Percentiles rank a stretch among this genome's conserved stretches.
Evolutionary conservation across 331 rosid species (phyloP).

Genomic region (Telfairia occidentalis): DNA sequence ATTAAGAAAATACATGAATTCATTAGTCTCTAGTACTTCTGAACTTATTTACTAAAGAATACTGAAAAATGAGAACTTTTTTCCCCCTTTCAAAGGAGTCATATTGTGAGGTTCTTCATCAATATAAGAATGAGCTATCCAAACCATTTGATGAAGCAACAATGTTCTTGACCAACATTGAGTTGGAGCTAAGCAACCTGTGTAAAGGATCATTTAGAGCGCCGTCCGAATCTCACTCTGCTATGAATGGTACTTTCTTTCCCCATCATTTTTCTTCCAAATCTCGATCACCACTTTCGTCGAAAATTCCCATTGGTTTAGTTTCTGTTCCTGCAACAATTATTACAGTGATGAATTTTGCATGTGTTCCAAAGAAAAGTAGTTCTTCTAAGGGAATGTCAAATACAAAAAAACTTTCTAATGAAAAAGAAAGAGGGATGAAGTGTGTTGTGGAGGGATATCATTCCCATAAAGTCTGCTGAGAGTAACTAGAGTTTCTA

Average conservation of each 20-base stretch:
- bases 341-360: neutral
- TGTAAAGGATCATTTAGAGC: constrained; percentile 42
- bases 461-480: no score
- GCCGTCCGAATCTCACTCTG: constrained; percentile 28
- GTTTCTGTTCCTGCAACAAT: neutral
- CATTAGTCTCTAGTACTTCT: neutral
- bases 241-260: constrained; percentile 23
- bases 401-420: neutral
- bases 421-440: neutral
- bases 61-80: neutral
- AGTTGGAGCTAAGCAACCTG: constrained; percentile 53
- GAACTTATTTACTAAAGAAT: neutral
- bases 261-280: neutral
- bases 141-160: constrained; percentile 66
- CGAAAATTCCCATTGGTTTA: neutral
- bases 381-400: neutral
- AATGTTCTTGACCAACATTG: constrained; percentile 41
- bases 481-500: neutral
- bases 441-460: neutral
- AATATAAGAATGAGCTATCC: constrained; percentile 53
- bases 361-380: neutral
- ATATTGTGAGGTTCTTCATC: constrained; percentile 49
- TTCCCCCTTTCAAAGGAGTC: constrained; percentile 45
- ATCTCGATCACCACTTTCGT: neutral
- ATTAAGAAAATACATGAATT: neutral